Evolutionary conservation across 805 yeast genomes (phyloP), one percentile per base, ranked within the genome.

Genomic region (Schizosaccharomyces osmophilus): DNA sequence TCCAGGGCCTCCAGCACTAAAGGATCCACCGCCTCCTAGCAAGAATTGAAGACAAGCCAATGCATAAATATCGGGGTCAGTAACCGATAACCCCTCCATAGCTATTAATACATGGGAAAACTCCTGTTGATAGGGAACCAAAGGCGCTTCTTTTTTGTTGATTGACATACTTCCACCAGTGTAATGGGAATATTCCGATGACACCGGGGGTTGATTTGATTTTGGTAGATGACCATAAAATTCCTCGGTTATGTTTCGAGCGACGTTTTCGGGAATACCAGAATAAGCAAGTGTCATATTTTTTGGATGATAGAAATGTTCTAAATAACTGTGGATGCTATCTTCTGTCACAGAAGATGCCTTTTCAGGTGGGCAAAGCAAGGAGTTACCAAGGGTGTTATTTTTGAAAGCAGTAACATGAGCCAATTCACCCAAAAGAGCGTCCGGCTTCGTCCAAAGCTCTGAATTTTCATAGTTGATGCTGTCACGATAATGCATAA

Each of bases 1-100:
- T 61, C 98, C 98, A 19, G 98, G 98, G 0, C 98, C 98, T 65
- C 98, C 98, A 9, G 98, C 97, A 22, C 94, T 83, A 69, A 93
- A 93, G 1, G 97, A 88, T 4, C 96, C 95, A 62, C 97, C 98
- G 45, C 97, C 97, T 55, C 98, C 98, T 15, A 93, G 74, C 26
- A 90, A 75, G 63, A 89, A 87, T 70, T 93, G 97, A 63, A 93
- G 75, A 0, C 88, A 82, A 1, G 97, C 96, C 48, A 88, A 74
- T 1, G 95, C 94, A 68, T 93, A 93, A 55, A 89, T 81, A 67
- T 93, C 97, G 22, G 86, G 87, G 69, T 85, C 83, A 61, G 81
- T 79, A 41, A 88, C 83, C 0, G 95, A 84, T 2, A 85, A 75
- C 29, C 97, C 95, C 70, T 93, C 90, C 69, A 85, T 93, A 0